Evolutionary conservation across 805 yeast genomes (phyloP), one percentile per base, ranked within the genome.

Genomic region (Cyberlindnera meyerae): DNA sequence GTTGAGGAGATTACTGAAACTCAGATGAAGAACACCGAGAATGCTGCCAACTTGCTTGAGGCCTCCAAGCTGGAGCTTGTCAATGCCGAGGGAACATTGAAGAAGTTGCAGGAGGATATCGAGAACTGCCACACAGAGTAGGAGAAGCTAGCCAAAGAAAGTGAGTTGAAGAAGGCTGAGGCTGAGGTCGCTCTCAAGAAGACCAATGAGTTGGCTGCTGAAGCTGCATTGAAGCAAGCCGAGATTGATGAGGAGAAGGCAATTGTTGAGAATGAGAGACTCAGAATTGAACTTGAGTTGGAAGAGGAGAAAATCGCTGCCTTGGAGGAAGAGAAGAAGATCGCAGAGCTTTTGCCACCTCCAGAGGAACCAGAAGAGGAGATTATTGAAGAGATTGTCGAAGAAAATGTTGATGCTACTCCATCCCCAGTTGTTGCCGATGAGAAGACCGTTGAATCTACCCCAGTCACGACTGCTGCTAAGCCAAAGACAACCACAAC

Each of bases 1-100:
- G 55, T 65, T 14, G 65, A 66, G 39, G 72, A 67, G 26, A 72
- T 65, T 29, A 62, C 61, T 13, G 53, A 64, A 22, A 70, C 71
- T 28, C 73, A 73, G 44, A 50, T 59, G 18, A 57, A 61, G 40
- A 69, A 77, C 47, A 61, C 61, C 27, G 74, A 71, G 31, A 63
- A 62, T 43, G 70, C 69, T 16, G 46, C 51, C 27, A 53, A 57
- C 13, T 63, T 69, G 45, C 51, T 75, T 20, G 69, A 65, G 25
- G 66, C 66, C 27, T 68, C 74, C 39, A 58, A 63, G 36, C 48
- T 51, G 16, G 67, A 73, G 50, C 62, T 64, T 27, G 63, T 61
- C 11, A 49, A 56, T 27, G 59, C 74, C 34, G 59, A 58, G 40
- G 53, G 46, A 9, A 51, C 54, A n/a, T 59, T 62, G 32, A 60